These are phyloP conservation scores for Gossypium australe DNA, from an alignment of 345 rosid genomes.

Conservation along the genomic window DNA sequence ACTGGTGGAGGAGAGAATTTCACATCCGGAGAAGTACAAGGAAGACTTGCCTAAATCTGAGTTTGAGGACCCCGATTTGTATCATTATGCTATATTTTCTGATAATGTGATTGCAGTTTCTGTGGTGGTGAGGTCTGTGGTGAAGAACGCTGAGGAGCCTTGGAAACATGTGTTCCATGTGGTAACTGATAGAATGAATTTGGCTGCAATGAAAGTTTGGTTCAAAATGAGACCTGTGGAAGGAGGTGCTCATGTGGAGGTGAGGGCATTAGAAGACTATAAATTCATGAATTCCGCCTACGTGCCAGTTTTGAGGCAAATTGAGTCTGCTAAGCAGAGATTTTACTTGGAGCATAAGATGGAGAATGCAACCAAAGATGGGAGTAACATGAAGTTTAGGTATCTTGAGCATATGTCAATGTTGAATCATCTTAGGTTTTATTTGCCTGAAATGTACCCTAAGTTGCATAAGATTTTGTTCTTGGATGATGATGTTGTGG, in stretches of 20 bases:
- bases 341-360: constrained; percentile 38
- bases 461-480: constrained; percentile 72
- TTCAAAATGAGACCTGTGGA: constrained; percentile 83
- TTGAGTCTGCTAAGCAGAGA: constrained; percentile 60
- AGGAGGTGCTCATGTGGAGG: constrained; percentile 72
- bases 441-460: constrained; percentile 87
- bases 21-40: constrained; percentile 62
- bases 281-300: constrained; percentile 58
- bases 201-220: constrained; percentile 97
- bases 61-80: constrained; percentile 67
- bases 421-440: constrained; percentile 79
- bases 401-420: constrained; percentile 59
- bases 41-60: constrained; percentile 52
- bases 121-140: constrained; percentile 81
- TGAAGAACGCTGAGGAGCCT: constrained; percentile 73
- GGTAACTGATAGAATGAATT: constrained; percentile 74
- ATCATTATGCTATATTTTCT: constrained; percentile 74
- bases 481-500: constrained; percentile 93
- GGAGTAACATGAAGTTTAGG: constrained; percentile 41
- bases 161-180: constrained; percentile 85
- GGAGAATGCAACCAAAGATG: constrained; percentile 41
- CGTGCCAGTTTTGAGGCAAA: constrained; percentile 72
- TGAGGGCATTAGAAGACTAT: constrained; percentile 71
- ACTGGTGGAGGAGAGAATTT: constrained; percentile 79
- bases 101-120: constrained; percentile 91